Base-by-base conservation (phyloP, 1,284 basidiomycete genomes). In the Pseudozyma sp. region DNA sequence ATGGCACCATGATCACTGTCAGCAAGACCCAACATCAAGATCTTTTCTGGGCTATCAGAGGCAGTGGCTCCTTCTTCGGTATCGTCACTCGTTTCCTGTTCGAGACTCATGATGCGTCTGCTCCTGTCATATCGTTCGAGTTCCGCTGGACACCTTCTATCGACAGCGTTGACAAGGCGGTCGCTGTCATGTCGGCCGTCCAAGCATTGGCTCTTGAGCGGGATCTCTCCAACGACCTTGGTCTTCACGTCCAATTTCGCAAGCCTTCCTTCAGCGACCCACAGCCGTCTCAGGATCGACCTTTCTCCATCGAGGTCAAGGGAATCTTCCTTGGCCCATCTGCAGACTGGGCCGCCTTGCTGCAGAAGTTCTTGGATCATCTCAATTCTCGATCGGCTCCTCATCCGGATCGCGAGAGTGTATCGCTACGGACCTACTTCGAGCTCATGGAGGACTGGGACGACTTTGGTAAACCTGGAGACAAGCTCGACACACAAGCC, bases 61-160 rank as follows among this genome's bases (percentile, higher is more conserved):
- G 85, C 5, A 79, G 81, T 35, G 85, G 84, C 3, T 70, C 79
- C n/a, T 81, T 77, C 52, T 85, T 82, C 56, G 85, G 77, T 53
- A 80, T 86, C 62, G 76, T 85, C 40, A 85, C 85, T 16, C 63
- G 76, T 21, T 66, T 83, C 43, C 58, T 65, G 21, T 83, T 83
- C 47, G 53, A 49, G 12, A 70, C 78, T 2, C 53, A 77, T 72
- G 62, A 87, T 81, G 79, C 71, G 1, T 50, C 50, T 31, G 13
- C 44, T 9, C 76, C 70, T 12, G 51, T 57, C 43, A 52, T 61
- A 18, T 82, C 70, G 18, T 63, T 81, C 55, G 68, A 78, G 19
- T 77, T 71, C 51, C 57, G 58, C 14, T 82, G 81, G 81, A 56
- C 59, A 0, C 67, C 65, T 7, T 75, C 70, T 11, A 18, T 78